Evolutionary conservation across 2,329 filamentous ascomycete genomes (phyloP).

Genomic region (Triangularia verruculosa): DNA sequence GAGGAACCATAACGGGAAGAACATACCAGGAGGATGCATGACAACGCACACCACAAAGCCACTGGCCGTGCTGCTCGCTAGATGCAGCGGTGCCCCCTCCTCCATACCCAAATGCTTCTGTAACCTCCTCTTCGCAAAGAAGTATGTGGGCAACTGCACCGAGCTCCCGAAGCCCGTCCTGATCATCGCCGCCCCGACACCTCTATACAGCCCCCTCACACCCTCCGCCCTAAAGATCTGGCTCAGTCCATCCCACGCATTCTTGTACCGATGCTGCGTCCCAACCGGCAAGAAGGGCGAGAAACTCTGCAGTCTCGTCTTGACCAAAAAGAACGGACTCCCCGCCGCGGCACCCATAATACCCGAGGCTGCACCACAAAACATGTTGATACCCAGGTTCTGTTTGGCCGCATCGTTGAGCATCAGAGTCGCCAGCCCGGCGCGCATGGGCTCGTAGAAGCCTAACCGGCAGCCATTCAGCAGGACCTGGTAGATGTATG

Average conservation of each 20-base stretch:
- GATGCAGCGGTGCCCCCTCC: conserved; percentile 83
- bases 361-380: conserved; percentile 84
- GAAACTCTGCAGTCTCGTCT: conserved; percentile 91
- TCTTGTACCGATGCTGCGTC: conserved; percentile 91
- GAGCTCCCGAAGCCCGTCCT: conserved; percentile 93
- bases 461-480: conserved; percentile 95
- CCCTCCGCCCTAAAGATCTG: conserved; percentile 80
- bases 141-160: conserved; percentile 95
- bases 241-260: conserved; percentile 76
- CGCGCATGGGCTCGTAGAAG: conserved; percentile 94
- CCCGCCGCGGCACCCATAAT: conserved; percentile 90
- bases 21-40: conserved; percentile 90
- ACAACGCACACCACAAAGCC: conserved; percentile 96
- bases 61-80: conserved; percentile 82
- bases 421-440: conserved; percentile 63
- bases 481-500: conserved; percentile 93
- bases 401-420: conserved; percentile 73
- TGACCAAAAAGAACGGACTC: conserved; percentile 96
- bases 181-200: conserved; percentile 91
- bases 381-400: conserved; percentile 86
- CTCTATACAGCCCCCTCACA: conserved; percentile 77
- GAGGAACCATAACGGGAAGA: not conserved
- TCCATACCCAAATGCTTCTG: conserved; percentile 81
- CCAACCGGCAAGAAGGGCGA: conserved; percentile 91
- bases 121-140: conserved; percentile 88